Evolutionary conservation across 1,284 basidiomycete species (phyloP).

Genomic region (Ustilago cynodontis): DNA sequence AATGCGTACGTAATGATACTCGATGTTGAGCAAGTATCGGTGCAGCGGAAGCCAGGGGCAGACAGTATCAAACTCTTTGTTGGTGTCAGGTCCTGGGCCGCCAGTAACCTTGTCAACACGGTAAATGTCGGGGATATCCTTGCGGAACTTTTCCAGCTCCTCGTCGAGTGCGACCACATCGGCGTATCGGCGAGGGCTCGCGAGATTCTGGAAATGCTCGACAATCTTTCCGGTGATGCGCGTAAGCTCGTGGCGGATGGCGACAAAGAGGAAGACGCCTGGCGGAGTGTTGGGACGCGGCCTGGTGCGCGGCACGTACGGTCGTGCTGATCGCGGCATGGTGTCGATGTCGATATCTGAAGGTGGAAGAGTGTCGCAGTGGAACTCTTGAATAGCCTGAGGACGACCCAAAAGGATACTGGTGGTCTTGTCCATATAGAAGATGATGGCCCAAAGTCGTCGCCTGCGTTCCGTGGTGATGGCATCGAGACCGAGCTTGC

Average conservation of each 20-base stretch:
- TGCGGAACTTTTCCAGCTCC: conserved; percentile 86
- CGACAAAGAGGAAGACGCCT: conserved; percentile 87
- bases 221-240: conserved; percentile 90
- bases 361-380: conserved; percentile 84
- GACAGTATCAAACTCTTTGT: conserved; percentile 57
- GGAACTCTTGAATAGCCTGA: conserved; percentile 79
- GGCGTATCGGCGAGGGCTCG: conserved; percentile 80
- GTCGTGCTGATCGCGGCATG: conserved; percentile 66
- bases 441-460: conserved; percentile 91
- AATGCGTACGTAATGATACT: conserved; percentile 65
- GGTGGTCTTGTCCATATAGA: conserved; percentile 90
- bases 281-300: conserved; percentile 73
- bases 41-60: conserved; percentile 63
- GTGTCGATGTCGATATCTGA: conserved; percentile 81
- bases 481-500: conserved; percentile 75
- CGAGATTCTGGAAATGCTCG: conserved; percentile 93
- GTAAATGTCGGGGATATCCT: conserved; percentile 81
- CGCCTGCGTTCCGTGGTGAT: conserved; percentile 88
- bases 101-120: conserved; percentile 77
- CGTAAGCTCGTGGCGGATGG: conserved; percentile 85
- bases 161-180: conserved; percentile 87
- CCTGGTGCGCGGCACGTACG: conserved; percentile 37
- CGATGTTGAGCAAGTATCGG: conserved; percentile 65
- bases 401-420: conserved; percentile 87
- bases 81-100: conserved; percentile 65